Conservation (phyloP, 306 rosid genomes). For the Fragaria nilgerrensis region DNA sequence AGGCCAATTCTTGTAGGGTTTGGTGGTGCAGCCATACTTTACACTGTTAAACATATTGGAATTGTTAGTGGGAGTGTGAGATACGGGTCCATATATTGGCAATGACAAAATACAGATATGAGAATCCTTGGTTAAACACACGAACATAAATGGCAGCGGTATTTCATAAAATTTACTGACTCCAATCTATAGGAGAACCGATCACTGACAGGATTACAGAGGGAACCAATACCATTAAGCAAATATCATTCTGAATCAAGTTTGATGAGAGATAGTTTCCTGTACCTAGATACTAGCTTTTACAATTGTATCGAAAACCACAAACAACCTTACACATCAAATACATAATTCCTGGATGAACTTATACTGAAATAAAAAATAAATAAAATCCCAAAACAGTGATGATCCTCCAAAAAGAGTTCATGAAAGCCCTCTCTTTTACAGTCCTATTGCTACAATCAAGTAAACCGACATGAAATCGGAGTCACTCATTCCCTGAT, state of each 20-base stretch:
- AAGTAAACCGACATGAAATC: neutral
- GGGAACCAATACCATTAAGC: neutral
- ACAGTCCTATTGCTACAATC: neutral
- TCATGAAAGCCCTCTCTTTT: neutral
- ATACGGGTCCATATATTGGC: neutral
- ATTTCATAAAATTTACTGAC: neutral
- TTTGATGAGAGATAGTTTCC: neutral
- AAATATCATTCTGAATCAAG: neutral
- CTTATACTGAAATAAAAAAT: neutral
- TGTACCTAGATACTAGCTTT: neutral
- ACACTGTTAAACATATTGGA: conserved; percentile 39
- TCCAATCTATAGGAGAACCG: neutral
- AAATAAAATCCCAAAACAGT: neutral
- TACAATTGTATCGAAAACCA: neutral
- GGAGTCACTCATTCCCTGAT: neutral
- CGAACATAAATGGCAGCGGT: neutral
- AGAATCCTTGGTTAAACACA: neutral
- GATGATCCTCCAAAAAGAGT: neutral
- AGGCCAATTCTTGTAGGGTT: conserved; percentile 74
- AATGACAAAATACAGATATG: neutral
- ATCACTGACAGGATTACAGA: neutral
- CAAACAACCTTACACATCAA: neutral
- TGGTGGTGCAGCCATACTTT: conserved; percentile 55
- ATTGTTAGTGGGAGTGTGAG: conserved; percentile 27
- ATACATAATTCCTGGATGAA: neutral